Evolutionary conservation across 108 stramenopile species (phyloP).

Genomic region (Cyclostephanos tholiformis): DNA sequence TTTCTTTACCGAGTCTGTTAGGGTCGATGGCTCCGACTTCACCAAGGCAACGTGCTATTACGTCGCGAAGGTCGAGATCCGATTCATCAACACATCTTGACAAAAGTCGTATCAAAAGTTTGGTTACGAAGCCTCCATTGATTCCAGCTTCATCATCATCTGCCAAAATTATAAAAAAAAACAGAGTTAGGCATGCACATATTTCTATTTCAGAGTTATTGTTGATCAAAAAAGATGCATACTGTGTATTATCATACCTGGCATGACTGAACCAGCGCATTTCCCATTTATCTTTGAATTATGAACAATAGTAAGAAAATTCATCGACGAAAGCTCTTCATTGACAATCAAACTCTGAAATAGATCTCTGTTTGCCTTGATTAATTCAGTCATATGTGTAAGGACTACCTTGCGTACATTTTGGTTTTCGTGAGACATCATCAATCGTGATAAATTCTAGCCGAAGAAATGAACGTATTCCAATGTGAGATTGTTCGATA

Average conservation of each 20-base stretch:
- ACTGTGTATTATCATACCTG: constrained; percentile 18
- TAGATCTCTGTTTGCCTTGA: constrained; percentile 69
- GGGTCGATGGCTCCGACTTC: constrained; percentile 87
- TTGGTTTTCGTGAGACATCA: constrained; percentile 66
- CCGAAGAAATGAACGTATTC: neutral
- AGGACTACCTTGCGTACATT: constrained; percentile 75
- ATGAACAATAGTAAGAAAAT: constrained; percentile 73
- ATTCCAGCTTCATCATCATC: constrained; percentile 16
- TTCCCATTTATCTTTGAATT: constrained; percentile 16
- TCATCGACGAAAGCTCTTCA: constrained; percentile 65
- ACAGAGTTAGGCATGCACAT: neutral
- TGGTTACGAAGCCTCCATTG: constrained; percentile 57
- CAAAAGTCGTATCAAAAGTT: constrained; percentile 68
- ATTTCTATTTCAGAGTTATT: too few relatives aligned
- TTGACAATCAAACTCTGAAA: constrained; percentile 66
- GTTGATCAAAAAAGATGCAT: neutral
- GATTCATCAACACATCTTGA: constrained; percentile 69
- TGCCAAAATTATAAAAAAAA: neutral
- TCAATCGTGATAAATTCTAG: constrained; percentile 34
- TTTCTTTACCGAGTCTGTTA: constrained; percentile 57
- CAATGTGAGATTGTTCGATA: neutral
- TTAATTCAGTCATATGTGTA: constrained; percentile 64
- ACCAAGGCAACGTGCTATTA: constrained; percentile 74
- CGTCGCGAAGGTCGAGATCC: constrained; percentile 55
- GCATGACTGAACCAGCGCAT: neutral